Conservation (phyloP, 2,329 filamentous ascomycete species). For the Xylaria multiplex region DNA sequence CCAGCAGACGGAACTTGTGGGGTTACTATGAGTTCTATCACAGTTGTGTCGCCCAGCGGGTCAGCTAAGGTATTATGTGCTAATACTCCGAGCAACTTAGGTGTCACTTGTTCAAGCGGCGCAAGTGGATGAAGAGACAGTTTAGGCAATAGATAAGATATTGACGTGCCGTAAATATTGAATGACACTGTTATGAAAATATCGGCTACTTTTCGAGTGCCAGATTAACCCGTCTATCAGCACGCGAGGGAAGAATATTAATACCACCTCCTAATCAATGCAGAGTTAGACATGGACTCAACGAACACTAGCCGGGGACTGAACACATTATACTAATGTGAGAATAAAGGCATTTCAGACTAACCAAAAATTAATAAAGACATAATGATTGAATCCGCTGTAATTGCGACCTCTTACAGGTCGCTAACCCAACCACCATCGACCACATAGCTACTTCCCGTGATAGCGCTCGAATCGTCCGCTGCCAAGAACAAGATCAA, state of each 20-base stretch:
- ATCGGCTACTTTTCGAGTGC: neutral
- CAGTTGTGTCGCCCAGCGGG: conserved; percentile 26
- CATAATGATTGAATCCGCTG: too few species aligned
- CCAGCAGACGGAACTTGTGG: conserved; percentile 25
- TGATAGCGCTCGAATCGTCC: conserved; percentile 59
- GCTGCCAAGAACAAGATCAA: conserved; percentile 58
- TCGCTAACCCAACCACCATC: conserved; percentile 52
- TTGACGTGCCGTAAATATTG: neutral
- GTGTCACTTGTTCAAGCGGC: conserved; percentile 26
- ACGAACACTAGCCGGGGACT: neutral
- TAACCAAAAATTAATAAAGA: neutral
- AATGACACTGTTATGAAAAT: neutral
- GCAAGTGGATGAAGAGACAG: conserved; percentile 14
- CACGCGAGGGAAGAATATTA: neutral
- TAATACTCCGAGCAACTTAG: conserved; percentile 28
- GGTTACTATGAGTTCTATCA: conserved; percentile 29
- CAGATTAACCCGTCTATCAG: neutral
- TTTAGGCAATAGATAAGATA: neutral
- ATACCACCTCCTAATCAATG: neutral
- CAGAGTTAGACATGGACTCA: neutral
- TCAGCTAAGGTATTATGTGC: conserved; percentile 29
- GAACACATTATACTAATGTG: neutral
- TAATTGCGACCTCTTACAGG: conserved; percentile 20
- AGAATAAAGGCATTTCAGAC: neutral
- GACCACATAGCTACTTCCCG: conserved; percentile 55